Evolutionary conservation across 441 rosid species (phyloP).

Genomic region (Lepidium campestre): DNA sequence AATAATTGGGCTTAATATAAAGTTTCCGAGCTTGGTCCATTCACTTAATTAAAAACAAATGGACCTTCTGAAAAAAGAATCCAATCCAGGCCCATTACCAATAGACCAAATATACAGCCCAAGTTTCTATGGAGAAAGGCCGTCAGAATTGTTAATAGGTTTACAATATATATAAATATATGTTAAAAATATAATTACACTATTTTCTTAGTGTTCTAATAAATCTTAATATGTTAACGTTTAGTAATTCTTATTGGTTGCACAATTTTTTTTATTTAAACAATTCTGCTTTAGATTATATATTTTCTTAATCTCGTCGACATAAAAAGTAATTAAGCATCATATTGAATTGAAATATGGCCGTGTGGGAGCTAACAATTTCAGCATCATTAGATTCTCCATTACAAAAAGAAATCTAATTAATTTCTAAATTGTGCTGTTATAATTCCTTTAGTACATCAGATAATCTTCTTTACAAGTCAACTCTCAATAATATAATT

Average conservation of each 20-base stretch:
- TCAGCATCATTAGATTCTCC: slow-evolving; percentile 27
- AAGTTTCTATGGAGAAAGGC: background rate
- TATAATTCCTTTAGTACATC: background rate
- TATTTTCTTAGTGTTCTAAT: background rate
- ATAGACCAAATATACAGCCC: background rate
- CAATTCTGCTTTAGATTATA: background rate
- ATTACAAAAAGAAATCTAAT: background rate
- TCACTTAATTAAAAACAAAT: background rate
- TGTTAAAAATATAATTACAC: background rate
- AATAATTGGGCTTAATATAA: background rate
- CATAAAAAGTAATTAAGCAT: background rate
- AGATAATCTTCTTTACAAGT: background rate
- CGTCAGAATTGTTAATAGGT: background rate
- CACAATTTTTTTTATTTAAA: too few relatives aligned
- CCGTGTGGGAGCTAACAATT: slow-evolving; percentile 12
- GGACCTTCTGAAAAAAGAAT: background rate
- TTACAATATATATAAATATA: background rate
- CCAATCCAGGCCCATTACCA: background rate
- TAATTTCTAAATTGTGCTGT: background rate
- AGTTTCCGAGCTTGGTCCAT: background rate
- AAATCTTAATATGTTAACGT: background rate
- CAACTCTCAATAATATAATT: slow-evolving; percentile 11
- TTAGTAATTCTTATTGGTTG: background rate
- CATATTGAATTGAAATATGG: background rate
- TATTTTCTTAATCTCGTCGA: background rate